phyloP scores from a whole-genome alignment of 176 grass and related monocot genomes.

The Panicum miliaceum region DNA sequence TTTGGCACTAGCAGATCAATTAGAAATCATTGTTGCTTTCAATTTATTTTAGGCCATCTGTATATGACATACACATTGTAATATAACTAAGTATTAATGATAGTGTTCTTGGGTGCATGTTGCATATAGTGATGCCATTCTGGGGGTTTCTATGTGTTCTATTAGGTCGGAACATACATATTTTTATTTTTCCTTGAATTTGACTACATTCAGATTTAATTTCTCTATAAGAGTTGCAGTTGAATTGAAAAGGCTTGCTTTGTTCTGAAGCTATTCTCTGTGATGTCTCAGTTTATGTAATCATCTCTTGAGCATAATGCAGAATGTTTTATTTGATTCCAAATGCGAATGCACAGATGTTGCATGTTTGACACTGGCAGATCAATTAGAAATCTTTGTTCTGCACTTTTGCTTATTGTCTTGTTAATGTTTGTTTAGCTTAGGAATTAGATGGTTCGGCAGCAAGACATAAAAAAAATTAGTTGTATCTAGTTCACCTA shows the following conservation, averaged over 20 bases:
- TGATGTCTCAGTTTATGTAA: background rate
- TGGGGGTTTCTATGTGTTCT: background rate
- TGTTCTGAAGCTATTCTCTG: background rate
- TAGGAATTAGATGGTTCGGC: background rate
- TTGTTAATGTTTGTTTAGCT: background rate
- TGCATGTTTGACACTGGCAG: background rate
- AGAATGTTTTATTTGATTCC: background rate
- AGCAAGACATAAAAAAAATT: background rate
- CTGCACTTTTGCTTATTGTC: background rate
- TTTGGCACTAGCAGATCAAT: background rate
- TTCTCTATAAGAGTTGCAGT: background rate
- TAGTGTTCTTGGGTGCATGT: background rate
- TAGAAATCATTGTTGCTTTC: background rate
- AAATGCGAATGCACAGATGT: background rate
- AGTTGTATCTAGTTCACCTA: background rate
- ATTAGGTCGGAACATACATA: background rate
- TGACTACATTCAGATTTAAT: background rate
- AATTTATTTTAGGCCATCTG: background rate
- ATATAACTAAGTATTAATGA: background rate
- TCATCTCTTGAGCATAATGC: background rate
- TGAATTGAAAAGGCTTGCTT: slow-evolving; percentile 2
- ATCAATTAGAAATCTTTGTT: background rate
- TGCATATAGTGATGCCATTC: background rate
- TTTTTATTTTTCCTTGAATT: background rate
- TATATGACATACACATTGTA: background rate